These are phyloP conservation scores for Trypethelium eluteriae DNA, from an alignment of 495 filamentous ascomycete genomes.

Conservation along the genomic window DNA sequence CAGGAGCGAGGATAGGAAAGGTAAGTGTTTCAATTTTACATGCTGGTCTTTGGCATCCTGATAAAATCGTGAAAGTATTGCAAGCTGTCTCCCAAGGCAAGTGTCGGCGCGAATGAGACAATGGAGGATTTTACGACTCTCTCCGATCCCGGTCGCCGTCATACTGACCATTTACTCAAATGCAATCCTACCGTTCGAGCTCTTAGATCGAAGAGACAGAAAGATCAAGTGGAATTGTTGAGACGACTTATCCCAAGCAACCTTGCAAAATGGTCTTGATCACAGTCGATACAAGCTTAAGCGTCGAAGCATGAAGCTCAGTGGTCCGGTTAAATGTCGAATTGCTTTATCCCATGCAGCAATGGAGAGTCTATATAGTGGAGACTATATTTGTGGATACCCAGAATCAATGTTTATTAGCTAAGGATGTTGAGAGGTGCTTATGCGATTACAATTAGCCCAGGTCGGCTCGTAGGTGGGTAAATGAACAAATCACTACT, in stretches of 20 bases:
- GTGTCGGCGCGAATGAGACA: slow-evolving; percentile 46
- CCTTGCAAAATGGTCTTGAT: slow-evolving; percentile 8
- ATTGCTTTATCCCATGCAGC: neutral
- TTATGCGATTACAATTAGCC: neutral
- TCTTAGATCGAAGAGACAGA: slow-evolving; percentile 48
- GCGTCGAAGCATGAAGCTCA: neutral
- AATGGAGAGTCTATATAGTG: neutral
- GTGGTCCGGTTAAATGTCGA: neutral
- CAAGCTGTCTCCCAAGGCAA: slow-evolving; percentile 50
- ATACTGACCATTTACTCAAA: slow-evolving; percentile 48
- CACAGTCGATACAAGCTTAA: neutral
- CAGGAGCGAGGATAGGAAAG: slow-evolving; percentile 57
- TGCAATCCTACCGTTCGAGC: slow-evolving; percentile 48
- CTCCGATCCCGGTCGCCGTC: neutral
- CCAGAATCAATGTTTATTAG: neutral
- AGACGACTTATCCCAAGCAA: slow-evolving; percentile 44
- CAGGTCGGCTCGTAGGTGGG: neutral
- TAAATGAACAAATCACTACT: neutral
- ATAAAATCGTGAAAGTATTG: slow-evolving; percentile 27
- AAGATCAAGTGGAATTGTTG: slow-evolving; percentile 56
- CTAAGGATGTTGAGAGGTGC: neutral
- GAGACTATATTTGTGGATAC: too few relatives aligned
- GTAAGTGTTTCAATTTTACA: slow-evolving; percentile 36
- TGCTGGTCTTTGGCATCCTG: slow-evolving; percentile 5
- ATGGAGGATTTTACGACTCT: slow-evolving; percentile 60